These are phyloP conservation scores for Fusarium sp. DNA, from an alignment of 2,329 filamentous ascomycete genomes.

Conservation along the genomic window DNA sequence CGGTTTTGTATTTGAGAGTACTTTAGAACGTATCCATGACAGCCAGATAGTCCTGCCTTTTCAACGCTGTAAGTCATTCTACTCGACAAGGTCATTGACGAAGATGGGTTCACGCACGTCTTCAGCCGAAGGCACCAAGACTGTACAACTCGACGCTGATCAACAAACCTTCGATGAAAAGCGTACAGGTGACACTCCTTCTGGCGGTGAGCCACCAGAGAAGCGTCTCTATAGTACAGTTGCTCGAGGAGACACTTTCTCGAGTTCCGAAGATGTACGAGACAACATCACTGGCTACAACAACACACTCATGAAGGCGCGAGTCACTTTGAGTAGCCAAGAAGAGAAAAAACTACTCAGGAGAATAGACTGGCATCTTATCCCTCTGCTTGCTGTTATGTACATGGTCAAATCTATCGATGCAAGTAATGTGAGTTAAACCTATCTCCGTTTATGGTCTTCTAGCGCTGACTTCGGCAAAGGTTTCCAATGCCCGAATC, in stretches of 20 bases:
- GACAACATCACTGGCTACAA: background rate
- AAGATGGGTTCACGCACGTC: background rate
- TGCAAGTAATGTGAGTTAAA: background rate
- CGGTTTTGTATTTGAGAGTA: background rate
- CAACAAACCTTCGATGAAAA: background rate
- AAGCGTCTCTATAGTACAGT: background rate
- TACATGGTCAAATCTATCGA: conserved; percentile 9
- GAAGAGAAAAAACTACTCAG: background rate
- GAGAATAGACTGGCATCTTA: conserved; percentile 8
- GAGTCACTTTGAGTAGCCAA: background rate
- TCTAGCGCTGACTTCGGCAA: background rate
- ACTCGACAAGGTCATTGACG: too few species aligned
- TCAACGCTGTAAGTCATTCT: too few species aligned
- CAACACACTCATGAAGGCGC: background rate
- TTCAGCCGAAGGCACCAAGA: background rate
- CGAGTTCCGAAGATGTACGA: background rate
- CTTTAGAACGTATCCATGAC: background rate
- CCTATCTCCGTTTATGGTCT: background rate
- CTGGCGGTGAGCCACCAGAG: background rate
- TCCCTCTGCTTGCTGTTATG: conserved; percentile 3
- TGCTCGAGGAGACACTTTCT: background rate
- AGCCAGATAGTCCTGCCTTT: too few species aligned
- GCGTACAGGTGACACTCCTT: background rate
- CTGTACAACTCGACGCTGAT: background rate
- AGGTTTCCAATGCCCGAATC: conserved; percentile 57